phyloP scores from a whole-genome alignment of 139 green algal species.

The Chlorella sp. region DNA sequence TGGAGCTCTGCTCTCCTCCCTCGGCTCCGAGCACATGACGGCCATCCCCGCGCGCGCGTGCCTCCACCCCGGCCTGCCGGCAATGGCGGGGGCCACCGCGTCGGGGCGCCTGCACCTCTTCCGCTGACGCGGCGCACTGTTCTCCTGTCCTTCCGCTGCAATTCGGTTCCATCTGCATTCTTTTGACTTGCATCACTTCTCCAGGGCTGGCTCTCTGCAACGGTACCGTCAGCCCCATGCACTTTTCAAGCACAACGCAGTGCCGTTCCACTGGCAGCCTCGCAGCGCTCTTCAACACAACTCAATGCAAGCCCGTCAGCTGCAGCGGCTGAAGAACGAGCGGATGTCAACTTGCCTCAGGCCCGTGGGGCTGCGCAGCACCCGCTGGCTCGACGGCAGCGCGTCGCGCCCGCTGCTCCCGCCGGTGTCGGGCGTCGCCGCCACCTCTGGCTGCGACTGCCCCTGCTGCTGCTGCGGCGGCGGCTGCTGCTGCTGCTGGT shows the following conservation, averaged over 20 bases:
- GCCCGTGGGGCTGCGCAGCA: background rate
- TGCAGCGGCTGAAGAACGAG: slow-evolving; percentile 6
- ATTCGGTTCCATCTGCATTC: too few species aligned
- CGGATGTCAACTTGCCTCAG: slow-evolving; percentile 23
- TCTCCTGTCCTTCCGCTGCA: too few species aligned
- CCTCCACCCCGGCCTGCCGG: slow-evolving; percentile 38
- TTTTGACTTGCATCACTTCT: too few species aligned
- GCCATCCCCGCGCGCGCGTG: slow-evolving; percentile 40
- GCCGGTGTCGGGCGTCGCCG: background rate
- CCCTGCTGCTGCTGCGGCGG: background rate
- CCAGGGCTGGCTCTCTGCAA: too few species aligned
- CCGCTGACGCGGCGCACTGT: too few species aligned
- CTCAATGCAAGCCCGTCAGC: too few species aligned
- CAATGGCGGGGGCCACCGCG: slow-evolving; percentile 46
- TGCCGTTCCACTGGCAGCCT: too few species aligned
- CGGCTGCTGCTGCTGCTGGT: background rate
- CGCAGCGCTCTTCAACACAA: too few species aligned
- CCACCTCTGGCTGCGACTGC: background rate
- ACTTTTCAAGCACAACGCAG: too few species aligned
- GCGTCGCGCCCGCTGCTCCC: background rate
- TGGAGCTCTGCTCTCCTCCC: slow-evolving; percentile 18
- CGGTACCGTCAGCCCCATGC: too few species aligned
- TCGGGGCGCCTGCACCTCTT: too few species aligned
- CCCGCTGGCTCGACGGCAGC: background rate
- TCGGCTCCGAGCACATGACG: slow-evolving; percentile 47